Conservation (phyloP, 1,139 yeast species). For the Groenewaldozyma auringiensis region DNA sequence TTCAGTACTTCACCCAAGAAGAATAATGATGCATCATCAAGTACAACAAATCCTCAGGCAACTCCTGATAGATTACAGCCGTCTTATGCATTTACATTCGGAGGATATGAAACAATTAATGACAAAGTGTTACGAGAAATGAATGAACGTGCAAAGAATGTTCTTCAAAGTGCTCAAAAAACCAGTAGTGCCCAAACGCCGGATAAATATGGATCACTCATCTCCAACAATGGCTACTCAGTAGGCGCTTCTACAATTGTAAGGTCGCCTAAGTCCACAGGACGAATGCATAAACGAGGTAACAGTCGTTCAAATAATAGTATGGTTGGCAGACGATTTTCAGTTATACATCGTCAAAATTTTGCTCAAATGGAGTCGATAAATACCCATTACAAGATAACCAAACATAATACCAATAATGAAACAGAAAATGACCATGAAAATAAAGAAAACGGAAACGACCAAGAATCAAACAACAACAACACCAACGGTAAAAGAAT, state of each 20-base stretch:
- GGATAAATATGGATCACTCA: not conserved
- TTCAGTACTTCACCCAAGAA: not conserved
- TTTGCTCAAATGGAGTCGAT: conserved; percentile 29
- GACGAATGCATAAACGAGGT: conserved; percentile 1
- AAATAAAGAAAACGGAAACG: not conserved
- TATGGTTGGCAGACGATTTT: conserved; percentile 16
- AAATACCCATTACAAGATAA: conserved; percentile 20
- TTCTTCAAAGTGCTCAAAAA: not conserved
- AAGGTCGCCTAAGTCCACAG: not conserved
- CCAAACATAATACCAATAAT: not conserved
- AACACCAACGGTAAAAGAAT: not conserved
- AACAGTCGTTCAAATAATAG: not conserved
- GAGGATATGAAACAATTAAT: conserved; percentile 29
- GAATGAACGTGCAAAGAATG: conserved; percentile 29
- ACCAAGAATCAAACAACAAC: not conserved
- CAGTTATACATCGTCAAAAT: conserved; percentile 23
- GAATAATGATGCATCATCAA: not conserved
- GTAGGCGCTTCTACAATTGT: not conserved
- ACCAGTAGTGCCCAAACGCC: not conserved
- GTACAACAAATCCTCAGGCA: not conserved
- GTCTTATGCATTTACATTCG: conserved; percentile 23
- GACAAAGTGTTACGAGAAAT: conserved; percentile 30
- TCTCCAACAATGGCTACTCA: conserved; percentile 1
- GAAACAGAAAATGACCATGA: not conserved
- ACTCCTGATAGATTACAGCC: conserved; percentile 11